Base-by-base conservation (phyloP, 768 basidiomycete species). In the Pholiota conissans region DNA sequence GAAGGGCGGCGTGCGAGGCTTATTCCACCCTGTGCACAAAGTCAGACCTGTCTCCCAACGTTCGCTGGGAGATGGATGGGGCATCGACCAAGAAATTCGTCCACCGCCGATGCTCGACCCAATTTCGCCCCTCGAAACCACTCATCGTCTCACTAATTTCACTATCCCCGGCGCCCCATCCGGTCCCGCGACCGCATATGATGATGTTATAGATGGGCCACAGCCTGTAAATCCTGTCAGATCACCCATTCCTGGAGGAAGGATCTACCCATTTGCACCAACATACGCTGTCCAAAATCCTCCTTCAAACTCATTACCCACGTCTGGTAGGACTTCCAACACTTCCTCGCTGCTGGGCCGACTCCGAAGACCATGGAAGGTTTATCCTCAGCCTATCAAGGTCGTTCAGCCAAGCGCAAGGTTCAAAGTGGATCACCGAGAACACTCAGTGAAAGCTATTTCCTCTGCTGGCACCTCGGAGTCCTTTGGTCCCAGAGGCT, bases 31-130 rank as follows among this genome's bases (percentile, higher is more conserved):
- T 1, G 16, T 49, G 0, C 47, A n/a, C 10, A 39, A 49, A 18
- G 56, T 64, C 29, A 57, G n/a, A 49, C 45, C 49, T 14, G 34
- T 59, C 16, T 27, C 42, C 4, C 28, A 52, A 14, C 26, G 24
- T 9, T 14, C 18, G 5, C 11, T 55, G 20, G 48, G 27, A 1
- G 42, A 47, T 16, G 5, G 11, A 1, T 61, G 60, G 62, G 52
- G 34, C 2, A 63, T 63, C 16, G 61, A 61, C 34, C 22, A 16
- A 20, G 39, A 27, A 18, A 16, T 8, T 22, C 32, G 29, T 16
- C 35, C 49, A 22, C 47, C 52, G 10, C 52, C 3, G 27, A 49
- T 52, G 45, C 2, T 29, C 5, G 39, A 49, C 27, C 39, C 42
- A 6, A 45, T 27, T 14, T 48, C 52, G 18, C 48, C 54, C 20